Base-by-base conservation (phyloP, 2,329 filamentous ascomycete genomes). In the Diaporthe sp. region DNA sequence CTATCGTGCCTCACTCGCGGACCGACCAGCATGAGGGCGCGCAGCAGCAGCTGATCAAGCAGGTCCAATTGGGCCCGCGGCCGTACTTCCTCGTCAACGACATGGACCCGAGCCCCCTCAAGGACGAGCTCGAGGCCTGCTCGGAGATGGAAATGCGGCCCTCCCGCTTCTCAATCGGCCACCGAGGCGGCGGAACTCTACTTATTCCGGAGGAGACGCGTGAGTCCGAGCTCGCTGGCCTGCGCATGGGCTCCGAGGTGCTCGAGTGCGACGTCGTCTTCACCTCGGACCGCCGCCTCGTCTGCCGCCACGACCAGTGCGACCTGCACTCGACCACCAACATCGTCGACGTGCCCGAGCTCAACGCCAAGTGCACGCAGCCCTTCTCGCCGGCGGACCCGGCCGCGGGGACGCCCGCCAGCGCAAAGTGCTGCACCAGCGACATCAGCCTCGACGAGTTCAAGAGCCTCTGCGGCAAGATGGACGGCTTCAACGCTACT, bases 381-480 rank as follows among this genome's bases (percentile, higher is more conserved):
- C 91, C 91, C 0, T 94, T 94, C 83, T 83, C 82, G n/a, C 90
- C 92, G 0, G 88, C 90, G 6, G 58, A 70, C 65, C 65, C 65
- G 49, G 82, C 82, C 22, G 84, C 86, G 77, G 89, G 87, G 71
- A 83, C 83, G 7, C 80, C 85, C 1, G 93, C 93, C 1, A 87
- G 85, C 22, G 92, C 92, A 17, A 90, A 90, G 78, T 94, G 93
- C 87, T 94, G 93, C 86, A 94, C 93, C 3, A 91, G 88, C 79
- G 93, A 94, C 81, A 90, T 94, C 80, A 94, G 92, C 0, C 84
- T 93, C 49, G 87, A 87, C 61, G 93, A 94, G 83, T 94, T 91
- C 86, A 90, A 91, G 83, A 86, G 88, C 7, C 88, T 94, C 7
- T 94, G 93, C 84, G 89, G 89, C 80, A 94, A 94, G 84, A 94